Evolutionary conservation across 208 protist genomes (phyloP).

Genomic region (Acanthamoeba royreba): DNA sequence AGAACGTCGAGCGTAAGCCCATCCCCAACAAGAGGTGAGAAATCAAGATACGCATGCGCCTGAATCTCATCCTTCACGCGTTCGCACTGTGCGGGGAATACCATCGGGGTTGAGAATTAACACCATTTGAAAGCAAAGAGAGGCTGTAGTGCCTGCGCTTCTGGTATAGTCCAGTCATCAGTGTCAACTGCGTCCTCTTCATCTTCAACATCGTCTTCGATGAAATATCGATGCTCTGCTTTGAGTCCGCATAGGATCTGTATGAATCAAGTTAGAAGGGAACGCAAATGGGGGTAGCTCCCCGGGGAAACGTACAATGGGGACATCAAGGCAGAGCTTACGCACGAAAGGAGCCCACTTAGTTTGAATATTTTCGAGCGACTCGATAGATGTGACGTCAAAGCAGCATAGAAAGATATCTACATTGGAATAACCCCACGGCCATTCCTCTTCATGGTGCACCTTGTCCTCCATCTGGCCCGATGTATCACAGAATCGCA

Average conservation of each 20-base stretch:
- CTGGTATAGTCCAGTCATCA: not conserved
- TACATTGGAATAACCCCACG: not conserved
- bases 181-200: not conserved
- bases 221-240: not conserved
- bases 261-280: not conserved
- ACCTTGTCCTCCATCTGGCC: not conserved
- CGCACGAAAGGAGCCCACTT: not conserved
- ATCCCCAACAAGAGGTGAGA: not conserved
- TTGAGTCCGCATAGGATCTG: not conserved
- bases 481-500: not conserved
- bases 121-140: too few species aligned
- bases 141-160: too few species aligned
- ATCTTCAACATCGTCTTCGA: not conserved
- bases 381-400: not conserved
- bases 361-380: not conserved
- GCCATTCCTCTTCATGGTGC: not conserved
- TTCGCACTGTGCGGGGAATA: not conserved
- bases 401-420: not conserved
- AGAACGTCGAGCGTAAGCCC: not conserved
- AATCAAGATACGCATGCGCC: not conserved
- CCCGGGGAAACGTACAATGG: not conserved
- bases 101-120: too few species aligned
- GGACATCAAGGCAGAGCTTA: not conserved
- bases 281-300: too few species aligned
- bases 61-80: not conserved